Evolutionary conservation across 805 yeast genomes (phyloP).

Genomic region (Zygotorulaspora danielsina): DNA sequence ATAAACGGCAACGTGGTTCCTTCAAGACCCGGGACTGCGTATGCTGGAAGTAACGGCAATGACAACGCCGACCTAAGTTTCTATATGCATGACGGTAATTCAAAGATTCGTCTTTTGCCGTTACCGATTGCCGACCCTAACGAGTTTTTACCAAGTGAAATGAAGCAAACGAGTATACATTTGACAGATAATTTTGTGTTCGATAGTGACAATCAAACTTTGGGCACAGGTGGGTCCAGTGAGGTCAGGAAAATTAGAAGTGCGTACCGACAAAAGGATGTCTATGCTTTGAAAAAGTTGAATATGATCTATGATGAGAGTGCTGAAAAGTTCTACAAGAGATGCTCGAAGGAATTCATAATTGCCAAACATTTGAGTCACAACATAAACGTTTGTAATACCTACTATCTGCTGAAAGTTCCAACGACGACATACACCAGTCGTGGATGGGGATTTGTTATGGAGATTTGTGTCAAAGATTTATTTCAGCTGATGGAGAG

Average conservation of each 20-base stretch:
- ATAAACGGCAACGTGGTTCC: slow-evolving; percentile 10
- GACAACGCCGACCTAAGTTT: slow-evolving; percentile 26
- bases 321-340: slow-evolving; percentile 57
- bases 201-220: slow-evolving; percentile 42
- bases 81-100: slow-evolving; percentile 36
- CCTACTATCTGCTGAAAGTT: slow-evolving; percentile 51
- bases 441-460: slow-evolving; percentile 73
- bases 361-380: slow-evolving; percentile 51
- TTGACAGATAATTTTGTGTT: slow-evolving; percentile 54
- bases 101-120: slow-evolving; percentile 45
- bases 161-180: slow-evolving; percentile 45
- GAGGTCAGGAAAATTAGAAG: slow-evolving; percentile 51
- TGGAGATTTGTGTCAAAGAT: slow-evolving; percentile 67
- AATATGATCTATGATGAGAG: slow-evolving; percentile 56
- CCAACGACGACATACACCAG: slow-evolving; percentile 51
- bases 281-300: slow-evolving; percentile 65
- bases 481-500: slow-evolving; percentile 51
- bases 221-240: slow-evolving; percentile 74
- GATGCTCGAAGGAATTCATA: slow-evolving; percentile 61
- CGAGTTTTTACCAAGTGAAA: slow-evolving; percentile 51
- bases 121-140: slow-evolving; percentile 67
- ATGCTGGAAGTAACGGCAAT: slow-evolving; percentile 11
- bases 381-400: slow-evolving; percentile 59
- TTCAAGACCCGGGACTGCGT: slow-evolving; percentile 13
- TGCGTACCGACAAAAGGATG: slow-evolving; percentile 36